phyloP scores from a whole-genome alignment of 495 filamentous ascomycete genomes.

The Emericellopsis terricola region DNA sequence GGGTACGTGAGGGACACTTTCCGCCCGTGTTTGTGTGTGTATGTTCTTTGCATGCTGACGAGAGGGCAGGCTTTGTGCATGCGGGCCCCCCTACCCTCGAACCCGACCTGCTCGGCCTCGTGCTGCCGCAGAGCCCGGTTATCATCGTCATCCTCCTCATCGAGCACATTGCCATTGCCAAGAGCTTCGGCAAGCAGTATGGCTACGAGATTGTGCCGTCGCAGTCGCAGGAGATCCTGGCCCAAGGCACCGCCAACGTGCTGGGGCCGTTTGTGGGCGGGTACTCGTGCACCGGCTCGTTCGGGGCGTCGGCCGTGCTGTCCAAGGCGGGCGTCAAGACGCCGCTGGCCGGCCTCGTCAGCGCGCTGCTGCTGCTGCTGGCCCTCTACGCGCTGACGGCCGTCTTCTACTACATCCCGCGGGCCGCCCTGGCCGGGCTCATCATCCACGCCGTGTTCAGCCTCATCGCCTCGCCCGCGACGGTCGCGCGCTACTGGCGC shows the following conservation, averaged over 20 bases:
- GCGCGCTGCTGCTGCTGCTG: constrained; percentile 15
- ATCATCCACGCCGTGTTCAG: constrained; percentile 19
- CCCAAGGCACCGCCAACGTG: constrained; percentile 16
- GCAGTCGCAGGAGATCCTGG: constrained; percentile 18
- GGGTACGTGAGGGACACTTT: too few relatives aligned
- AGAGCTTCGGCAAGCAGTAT: constrained; percentile 14
- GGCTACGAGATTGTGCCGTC: constrained; percentile 16
- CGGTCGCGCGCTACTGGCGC: constrained; percentile 15
- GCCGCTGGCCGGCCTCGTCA: constrained; percentile 17
- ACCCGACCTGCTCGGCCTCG: constrained; percentile 2
- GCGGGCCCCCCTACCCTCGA: constrained; percentile 3
- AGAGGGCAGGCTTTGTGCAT: constrained; percentile 5
- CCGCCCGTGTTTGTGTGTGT: too few relatives aligned
- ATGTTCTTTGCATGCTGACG: too few relatives aligned
- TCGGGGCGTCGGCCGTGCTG: constrained; percentile 17
- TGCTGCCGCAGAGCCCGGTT: constrained; percentile 6
- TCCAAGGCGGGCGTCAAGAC: constrained; percentile 18
- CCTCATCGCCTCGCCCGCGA: constrained; percentile 13
- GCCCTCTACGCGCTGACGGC: constrained; percentile 15
- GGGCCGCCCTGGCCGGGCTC: constrained; percentile 12
- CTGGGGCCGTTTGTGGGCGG: constrained; percentile 16
- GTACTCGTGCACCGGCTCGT: constrained; percentile 18
- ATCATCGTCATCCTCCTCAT: constrained; percentile 16
- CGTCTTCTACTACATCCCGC: constrained; percentile 18
- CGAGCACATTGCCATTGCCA: constrained; percentile 20